Evolutionary conservation across 1,284 basidiomycete genomes (phyloP), one percentile per base, ranked within the genome.

Genomic region (Puccinia sorghi): DNA sequence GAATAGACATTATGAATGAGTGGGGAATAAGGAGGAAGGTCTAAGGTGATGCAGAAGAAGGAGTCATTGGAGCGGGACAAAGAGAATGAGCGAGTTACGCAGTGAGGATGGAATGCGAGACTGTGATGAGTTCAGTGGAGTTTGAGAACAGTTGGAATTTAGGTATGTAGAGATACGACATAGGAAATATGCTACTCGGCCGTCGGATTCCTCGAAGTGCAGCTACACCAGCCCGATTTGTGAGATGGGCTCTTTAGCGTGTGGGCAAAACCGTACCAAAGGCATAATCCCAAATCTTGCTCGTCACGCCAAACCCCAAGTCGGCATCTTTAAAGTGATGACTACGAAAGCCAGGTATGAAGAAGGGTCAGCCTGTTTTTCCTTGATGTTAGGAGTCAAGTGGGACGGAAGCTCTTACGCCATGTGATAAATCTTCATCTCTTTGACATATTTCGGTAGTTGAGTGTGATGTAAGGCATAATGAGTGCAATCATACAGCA

Each of bases 401-500:
- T 27, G 64, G 32, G 32, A 32, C 4, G 32, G 32, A 73, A 50
- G 5, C 0, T 57, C 75, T 25, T 61, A 78, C 75, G 94, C 94
- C 81, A 99, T 89, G 84, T 99, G 96, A 84, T 98, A 98, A 84
- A 92, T 92, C 88, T 99, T 99, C 91, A 93, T 91, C 84, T 94
- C 90, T 77, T 88, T 88, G 85, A 97, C 86, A 86, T 97, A 97
- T 61, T 89, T 86, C 0, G 95, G 95, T 39, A 99, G 89, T 57
- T 81, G 80, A 25, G 83, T 82, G 81, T 85, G 84, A 80, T 85
- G 84, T 15, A 85, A 81, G 2, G 84, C 83, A 25, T 84, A 85
- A 81, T 85, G 84, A 82, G 83, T 84, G 80, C 82, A 82, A 80
- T 85, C 84, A 81, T 85, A 85, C 20, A 81, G 64, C 27, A 78